Evolutionary conservation across 768 basidiomycete species (phyloP), one percentile per base, ranked within the genome.

Genomic region (Rubroboletus satanas): DNA sequence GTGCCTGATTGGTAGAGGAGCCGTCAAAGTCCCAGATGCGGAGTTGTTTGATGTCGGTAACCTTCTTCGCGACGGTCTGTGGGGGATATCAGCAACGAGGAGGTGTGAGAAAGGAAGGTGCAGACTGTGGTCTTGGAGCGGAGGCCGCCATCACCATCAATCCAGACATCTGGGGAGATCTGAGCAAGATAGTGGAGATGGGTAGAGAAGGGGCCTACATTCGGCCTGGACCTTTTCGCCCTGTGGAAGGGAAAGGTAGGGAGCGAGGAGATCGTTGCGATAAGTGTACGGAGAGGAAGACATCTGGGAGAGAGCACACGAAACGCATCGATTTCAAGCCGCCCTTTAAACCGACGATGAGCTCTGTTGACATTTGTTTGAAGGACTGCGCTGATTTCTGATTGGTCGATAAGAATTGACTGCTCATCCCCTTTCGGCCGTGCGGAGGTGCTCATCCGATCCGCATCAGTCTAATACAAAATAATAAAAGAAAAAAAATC

Each of bases 1-100:
- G 93, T 18, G 97, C 97, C 73, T 99, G 97, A 75, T 92, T 92
- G 70, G 95, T 97, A 39, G 92, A 95, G 46, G 93, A 96, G 65
- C 96, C 96, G 71, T 99, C 96, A 69, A 99, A 99, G 79, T 98
- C 96, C 96, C 96, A 99, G 72, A 91, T 84, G 66, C 96, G 93
- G 62, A 98, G 89, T 66, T 93, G 84, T 65, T 84, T 84, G 64
- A 99, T 87, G 71, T 91, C 87, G 59, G 85, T 88, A 66, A 94
- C 84, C 71, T 88, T 85, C 74, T 90, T 87, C 74, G 80, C 74
- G 69, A 95, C 83, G 59, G 96, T 98, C 95, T 94, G 67, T 1
- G 56, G 52, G 12, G 23, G 37, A 55, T 36, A 28, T 52, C 44
- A 49, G 53, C 12, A 36, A 29, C 23, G 37, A 38, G 45, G 23